phyloP scores from a whole-genome alignment of 192 early-diverging fungal species.

The Backusella morwellensis region DNA sequence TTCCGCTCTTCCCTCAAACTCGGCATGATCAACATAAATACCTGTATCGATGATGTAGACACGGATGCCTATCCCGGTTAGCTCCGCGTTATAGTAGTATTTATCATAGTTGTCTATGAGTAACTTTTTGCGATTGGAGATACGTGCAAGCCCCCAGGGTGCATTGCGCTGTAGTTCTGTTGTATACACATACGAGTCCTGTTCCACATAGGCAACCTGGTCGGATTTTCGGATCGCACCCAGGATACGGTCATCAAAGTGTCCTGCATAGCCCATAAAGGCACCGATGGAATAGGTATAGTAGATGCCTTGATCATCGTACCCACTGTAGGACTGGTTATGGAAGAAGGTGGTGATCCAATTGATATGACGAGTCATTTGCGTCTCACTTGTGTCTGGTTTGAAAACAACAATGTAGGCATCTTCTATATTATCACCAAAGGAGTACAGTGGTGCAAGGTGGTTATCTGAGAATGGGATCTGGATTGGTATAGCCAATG shows the following conservation, averaged over 20 bases:
- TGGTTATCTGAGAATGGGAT: not conserved
- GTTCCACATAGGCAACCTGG: constrained; percentile 77
- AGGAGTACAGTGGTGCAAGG: constrained; percentile 60
- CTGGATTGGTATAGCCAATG: constrained; percentile 2
- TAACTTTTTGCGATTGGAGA: constrained; percentile 66
- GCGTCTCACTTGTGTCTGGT: constrained; percentile 30
- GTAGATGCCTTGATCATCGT: constrained; percentile 49
- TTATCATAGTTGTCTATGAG: constrained; percentile 54
- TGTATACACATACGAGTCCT: constrained; percentile 72
- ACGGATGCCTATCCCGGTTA: constrained; percentile 74
- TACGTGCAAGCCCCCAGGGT: constrained; percentile 84
- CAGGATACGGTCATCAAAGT: constrained; percentile 55
- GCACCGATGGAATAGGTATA: constrained; percentile 61
- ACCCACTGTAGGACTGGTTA: not conserved
- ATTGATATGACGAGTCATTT: constrained; percentile 19
- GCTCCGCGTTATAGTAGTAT: constrained; percentile 62
- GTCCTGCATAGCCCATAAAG: constrained; percentile 67
- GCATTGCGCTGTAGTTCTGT: constrained; percentile 59
- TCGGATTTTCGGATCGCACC: constrained; percentile 56
- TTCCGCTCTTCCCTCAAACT: constrained; percentile 86
- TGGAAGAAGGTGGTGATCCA: constrained; percentile 17
- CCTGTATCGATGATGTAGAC: constrained; percentile 95
- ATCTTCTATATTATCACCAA: constrained; percentile 60
- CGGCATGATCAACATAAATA: constrained; percentile 73
- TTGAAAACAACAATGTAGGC: constrained; percentile 79